These are phyloP conservation scores for Peniophora sp. DNA, from an alignment of 1,284 basidiomycete genomes.

Conservation along the genomic window DNA sequence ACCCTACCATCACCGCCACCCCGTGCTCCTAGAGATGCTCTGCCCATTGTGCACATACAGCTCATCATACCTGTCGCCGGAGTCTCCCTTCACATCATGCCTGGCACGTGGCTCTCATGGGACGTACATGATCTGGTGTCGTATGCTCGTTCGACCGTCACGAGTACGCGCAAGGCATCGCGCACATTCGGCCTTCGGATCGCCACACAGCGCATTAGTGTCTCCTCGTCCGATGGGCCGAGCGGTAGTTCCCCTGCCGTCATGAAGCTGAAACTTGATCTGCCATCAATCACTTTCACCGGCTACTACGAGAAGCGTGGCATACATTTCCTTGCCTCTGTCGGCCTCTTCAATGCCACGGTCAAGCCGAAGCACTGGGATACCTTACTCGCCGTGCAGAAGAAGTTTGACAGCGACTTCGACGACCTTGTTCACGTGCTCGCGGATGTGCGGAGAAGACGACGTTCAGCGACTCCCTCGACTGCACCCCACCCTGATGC, in stretches of 20 bases:
- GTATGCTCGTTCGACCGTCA: constrained; percentile 35
- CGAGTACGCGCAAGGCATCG: constrained; percentile 23
- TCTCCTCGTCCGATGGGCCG: constrained; percentile 33
- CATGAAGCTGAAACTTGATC: constrained; percentile 43
- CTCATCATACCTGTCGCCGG: constrained; percentile 38
- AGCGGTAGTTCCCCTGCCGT: not conserved
- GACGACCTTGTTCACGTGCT: constrained; percentile 66
- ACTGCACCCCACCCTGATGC: constrained; percentile 9
- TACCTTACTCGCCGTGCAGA: constrained; percentile 69
- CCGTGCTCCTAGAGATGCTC: constrained; percentile 18
- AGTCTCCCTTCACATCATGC: constrained; percentile 71
- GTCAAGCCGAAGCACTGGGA: constrained; percentile 79
- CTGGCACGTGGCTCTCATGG: constrained; percentile 78
- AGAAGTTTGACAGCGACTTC: constrained; percentile 82
- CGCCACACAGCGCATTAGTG: constrained; percentile 53
- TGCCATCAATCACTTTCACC: constrained; percentile 57
- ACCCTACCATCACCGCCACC: constrained; percentile 15
- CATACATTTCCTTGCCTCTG: constrained; percentile 47
- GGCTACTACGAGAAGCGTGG: constrained; percentile 42
- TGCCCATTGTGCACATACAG: constrained; percentile 38
- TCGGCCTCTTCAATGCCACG: constrained; percentile 63
- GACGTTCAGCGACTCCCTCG: constrained; percentile 14
- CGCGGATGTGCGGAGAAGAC: constrained; percentile 46
- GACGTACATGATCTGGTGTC: constrained; percentile 42
- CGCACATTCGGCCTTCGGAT: constrained; percentile 58